These are phyloP conservation scores for Apostasia shenzhenica DNA, from an alignment of 106 monocot species.

Conservation along the genomic window DNA sequence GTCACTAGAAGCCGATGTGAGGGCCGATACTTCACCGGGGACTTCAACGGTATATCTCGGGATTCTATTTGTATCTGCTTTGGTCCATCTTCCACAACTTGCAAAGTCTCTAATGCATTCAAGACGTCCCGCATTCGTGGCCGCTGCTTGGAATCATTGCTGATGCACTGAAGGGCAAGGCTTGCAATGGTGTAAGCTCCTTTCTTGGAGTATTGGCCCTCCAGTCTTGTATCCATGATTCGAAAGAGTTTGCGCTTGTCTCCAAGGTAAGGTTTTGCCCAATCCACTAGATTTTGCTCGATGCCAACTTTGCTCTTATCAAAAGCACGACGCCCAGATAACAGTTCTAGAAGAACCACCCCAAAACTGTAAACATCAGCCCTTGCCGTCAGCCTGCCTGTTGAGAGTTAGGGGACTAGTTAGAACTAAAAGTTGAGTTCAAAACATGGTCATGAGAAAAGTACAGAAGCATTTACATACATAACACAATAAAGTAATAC, in stretches of 20 bases:
- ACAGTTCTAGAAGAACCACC: slow-evolving; percentile 32
- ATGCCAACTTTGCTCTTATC: slow-evolving; percentile 14
- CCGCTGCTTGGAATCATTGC: slow-evolving; percentile 16
- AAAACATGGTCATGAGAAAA: too few relatives aligned
- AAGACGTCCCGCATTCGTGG: slow-evolving; percentile 23
- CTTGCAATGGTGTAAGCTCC: slow-evolving; percentile 16
- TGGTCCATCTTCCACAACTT: too few relatives aligned
- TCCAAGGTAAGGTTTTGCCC: slow-evolving; percentile 21
- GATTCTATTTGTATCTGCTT: too few relatives aligned
- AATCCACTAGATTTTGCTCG: slow-evolving; percentile 37
- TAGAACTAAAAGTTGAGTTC: too few relatives aligned
- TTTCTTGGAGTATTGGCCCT: slow-evolving; percentile 19
- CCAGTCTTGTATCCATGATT: slow-evolving; percentile 22
- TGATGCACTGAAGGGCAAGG: slow-evolving; percentile 22
- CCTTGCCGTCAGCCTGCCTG: slow-evolving; percentile 30
- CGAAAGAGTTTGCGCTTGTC: slow-evolving; percentile 22
- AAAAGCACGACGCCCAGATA: slow-evolving; percentile 27
- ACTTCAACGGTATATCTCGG: too few relatives aligned
- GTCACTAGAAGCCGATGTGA: too few relatives aligned
- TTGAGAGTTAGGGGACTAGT: not conserved
- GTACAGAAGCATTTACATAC: too few relatives aligned
- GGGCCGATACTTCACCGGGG: too few relatives aligned
- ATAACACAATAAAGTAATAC: too few relatives aligned
- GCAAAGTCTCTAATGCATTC: slow-evolving; percentile 3
- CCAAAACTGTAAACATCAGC: slow-evolving; percentile 45